Base-by-base conservation (phyloP, 768 basidiomycete species). In the Infundibulicybe gibba region DNA sequence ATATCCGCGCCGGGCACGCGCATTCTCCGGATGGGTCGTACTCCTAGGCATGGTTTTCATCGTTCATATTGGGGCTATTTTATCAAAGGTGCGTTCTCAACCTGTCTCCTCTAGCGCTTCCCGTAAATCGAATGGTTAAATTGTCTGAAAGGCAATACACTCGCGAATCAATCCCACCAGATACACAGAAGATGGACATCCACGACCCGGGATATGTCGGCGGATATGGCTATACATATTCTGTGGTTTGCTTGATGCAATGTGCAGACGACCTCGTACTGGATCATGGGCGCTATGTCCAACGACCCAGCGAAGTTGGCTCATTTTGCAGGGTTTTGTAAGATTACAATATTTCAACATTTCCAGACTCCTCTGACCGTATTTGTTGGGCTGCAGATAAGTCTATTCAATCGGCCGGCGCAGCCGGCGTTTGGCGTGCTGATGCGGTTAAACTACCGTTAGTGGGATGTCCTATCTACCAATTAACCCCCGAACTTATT, bases 211-310 rank as follows among this genome's bases (percentile, higher is more conserved):
- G 63, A 1, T 92, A 87, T 57, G 61, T 73, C n/a, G 78, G 33
- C 73, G 76, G 45, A 66, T 83, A 1, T 75, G 75, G 65, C 63
- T 91, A 8, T 90, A 83, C 64, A 77, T 88, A 56, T 80, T 83
- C 66, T 87, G 80, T 52, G 86, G 87, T 39, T 52, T 91, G 8
- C 72, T 90, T 47, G 90, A 92, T 54, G 73, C 89, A 2, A 84
- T 88, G 79, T 92, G 87, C 90, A 92, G 61, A 89, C 86, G 3
- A 81, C 81, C 1, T 80, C 82, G 10, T 89, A 90, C 62, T 89
- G 87, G 86, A 67, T 87, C 51, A 84, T 90, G 80, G 90, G 90
- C 40, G 85, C 87, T 13, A 88, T 94, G 84, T 88, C 87, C 16
- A 91, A 92, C 55, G 81, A 90, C 61, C 81, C 86, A 3, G 78